Base-by-base conservation (phyloP, 106 monocot genomes). In the Dendrobium catenatum region DNA sequence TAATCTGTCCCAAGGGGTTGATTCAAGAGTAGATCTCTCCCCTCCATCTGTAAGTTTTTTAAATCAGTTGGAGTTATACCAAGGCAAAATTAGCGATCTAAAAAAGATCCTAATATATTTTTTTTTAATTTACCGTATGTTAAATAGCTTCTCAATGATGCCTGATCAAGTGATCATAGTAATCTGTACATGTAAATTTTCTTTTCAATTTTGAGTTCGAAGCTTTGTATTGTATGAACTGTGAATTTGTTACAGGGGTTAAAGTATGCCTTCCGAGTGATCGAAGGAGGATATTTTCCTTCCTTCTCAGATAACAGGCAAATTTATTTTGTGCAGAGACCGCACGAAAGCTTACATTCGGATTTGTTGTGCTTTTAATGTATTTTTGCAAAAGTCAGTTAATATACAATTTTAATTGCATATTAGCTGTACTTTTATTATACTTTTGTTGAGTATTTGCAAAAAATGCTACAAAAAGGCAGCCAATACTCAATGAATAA, bases 1-100 rank as follows among this genome's bases (percentile, higher is more conserved):
- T 87, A n/a, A 81, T 89, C 48, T 87, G 75, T 68, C 89, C 89
- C 29, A 89, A 85, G 43, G 85, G 78, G 4, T 55, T 44, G 77
- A 27, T 49, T 27, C 77, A 73, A 3, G 74, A 87, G 75, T 79
- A 79, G 78, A 55, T 22, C 15, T 54, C 77, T 64, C 17, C 75
- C 74, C 43, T 42, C 40, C 18, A 43, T 74, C 42, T 74, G 27
- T 74, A 77, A 78, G 56, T 55, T 48, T 77, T 78, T 20, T 6
- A 68, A 42, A 17, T 66, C 29, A 66, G 82, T 19, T 42, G 56
- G 61, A 61, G 22, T 19, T 59, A 43, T n/a, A 55, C 4, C 54
- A 16, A 55, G n/a, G 3, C 77, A 77, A 77, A 11, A 51, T n/a
- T 37, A 74, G 6, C 17, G 74, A 9, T 43, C 31, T 43, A 20